Conservation (phyloP, 1,139 yeast species). For the Geotrichum fermentans region DNA sequence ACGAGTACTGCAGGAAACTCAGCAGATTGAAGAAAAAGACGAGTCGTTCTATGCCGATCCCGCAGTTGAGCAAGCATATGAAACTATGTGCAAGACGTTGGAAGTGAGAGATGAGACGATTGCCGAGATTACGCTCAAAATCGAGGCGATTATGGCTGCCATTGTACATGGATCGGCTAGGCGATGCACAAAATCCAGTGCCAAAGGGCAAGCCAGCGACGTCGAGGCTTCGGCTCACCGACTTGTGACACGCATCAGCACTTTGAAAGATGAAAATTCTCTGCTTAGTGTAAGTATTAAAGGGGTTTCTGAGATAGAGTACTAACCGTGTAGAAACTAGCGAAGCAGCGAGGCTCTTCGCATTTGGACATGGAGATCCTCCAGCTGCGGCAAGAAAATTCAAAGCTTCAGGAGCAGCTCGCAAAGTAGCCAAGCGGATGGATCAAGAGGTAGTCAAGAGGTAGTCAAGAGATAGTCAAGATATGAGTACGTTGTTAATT, state of each 20-base stretch:
- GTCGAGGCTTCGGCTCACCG: slow-evolving; percentile 76
- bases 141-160: slow-evolving; percentile 59
- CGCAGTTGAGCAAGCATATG: slow-evolving; percentile 36
- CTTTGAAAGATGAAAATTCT: slow-evolving; percentile 65
- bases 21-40: background rate
- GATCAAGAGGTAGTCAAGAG: too few relatives aligned
- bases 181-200: slow-evolving; percentile 8
- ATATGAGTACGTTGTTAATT: too few relatives aligned
- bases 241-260: slow-evolving; percentile 57
- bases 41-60: slow-evolving; percentile 23
- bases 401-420: slow-evolving; percentile 9
- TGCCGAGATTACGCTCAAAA: slow-evolving; percentile 53
- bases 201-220: slow-evolving; percentile 37
- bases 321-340: slow-evolving; percentile 8
- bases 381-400: slow-evolving; percentile 11
- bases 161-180: slow-evolving; percentile 3
- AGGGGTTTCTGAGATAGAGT: background rate
- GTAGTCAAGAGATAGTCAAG: too few relatives aligned
- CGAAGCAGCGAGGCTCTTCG: slow-evolving; percentile 12
- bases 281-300: slow-evolving; percentile 44
- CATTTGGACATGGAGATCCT: slow-evolving; percentile 13
- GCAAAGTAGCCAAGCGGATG: too few relatives aligned
- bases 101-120: slow-evolving; percentile 52
- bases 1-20: background rate
- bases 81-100: slow-evolving; percentile 48